These are phyloP conservation scores for Colletotrichum abscissum DNA, from an alignment of 2,329 filamentous ascomycete species.

Conservation along the genomic window DNA sequence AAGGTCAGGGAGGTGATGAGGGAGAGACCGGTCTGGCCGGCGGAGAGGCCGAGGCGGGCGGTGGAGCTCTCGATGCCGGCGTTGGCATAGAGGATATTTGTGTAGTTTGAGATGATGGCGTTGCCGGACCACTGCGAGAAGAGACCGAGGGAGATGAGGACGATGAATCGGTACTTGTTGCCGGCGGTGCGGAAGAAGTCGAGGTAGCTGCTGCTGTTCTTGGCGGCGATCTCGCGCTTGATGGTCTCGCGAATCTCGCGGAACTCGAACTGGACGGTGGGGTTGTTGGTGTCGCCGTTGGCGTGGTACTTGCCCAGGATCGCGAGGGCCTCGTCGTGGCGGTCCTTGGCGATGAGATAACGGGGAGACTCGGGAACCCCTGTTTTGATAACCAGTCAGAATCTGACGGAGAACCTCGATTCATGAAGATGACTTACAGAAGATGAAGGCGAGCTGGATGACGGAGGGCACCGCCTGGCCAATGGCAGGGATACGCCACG, in stretches of 20 bases:
- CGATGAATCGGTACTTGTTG: slow-evolving; percentile 65
- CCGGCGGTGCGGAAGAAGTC: slow-evolving; percentile 67
- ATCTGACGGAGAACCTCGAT: background rate
- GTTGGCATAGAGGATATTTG: slow-evolving; percentile 62
- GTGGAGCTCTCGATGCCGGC: slow-evolving; percentile 61
- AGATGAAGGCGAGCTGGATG: slow-evolving; percentile 63
- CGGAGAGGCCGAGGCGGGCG: slow-evolving; percentile 54
- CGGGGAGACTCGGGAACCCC: slow-evolving; percentile 56
- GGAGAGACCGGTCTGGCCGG: slow-evolving; percentile 62
- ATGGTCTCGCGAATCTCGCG: slow-evolving; percentile 70
- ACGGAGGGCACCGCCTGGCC: slow-evolving; percentile 60
- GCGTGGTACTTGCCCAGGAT: slow-evolving; percentile 50
- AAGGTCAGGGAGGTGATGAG: slow-evolving; percentile 63
- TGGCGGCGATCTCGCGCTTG: slow-evolving; percentile 59
- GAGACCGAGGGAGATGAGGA: slow-evolving; percentile 66
- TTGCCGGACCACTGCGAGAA: slow-evolving; percentile 72
- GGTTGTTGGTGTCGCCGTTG: slow-evolving; percentile 49
- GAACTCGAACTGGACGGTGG: slow-evolving; percentile 69
- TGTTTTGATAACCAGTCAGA: background rate
- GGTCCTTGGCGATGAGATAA: slow-evolving; percentile 52
- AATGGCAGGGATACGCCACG: slow-evolving; percentile 62
- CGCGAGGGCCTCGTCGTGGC: slow-evolving; percentile 46
- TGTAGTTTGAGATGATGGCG: slow-evolving; percentile 69
- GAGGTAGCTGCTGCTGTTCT: slow-evolving; percentile 59
- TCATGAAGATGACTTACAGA: slow-evolving; percentile 39